Conservation (phyloP, 805 yeast genomes). For the Zygotorulaspora chibaensis region DNA sequence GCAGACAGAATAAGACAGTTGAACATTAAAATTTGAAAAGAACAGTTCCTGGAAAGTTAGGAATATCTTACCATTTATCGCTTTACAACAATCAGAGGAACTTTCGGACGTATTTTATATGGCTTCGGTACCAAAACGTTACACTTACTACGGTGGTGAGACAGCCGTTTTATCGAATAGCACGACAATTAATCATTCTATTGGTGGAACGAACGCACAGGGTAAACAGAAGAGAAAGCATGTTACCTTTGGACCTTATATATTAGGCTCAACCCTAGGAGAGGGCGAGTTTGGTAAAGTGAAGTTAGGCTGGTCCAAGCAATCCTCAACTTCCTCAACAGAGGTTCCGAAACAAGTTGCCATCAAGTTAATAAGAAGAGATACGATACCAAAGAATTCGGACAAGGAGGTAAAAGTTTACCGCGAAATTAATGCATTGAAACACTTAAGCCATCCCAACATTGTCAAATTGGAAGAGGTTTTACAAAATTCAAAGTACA, state of each 20-base stretch:
- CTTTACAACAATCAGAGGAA: background rate
- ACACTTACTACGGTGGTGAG: constrained; percentile 33
- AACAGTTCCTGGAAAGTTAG: background rate
- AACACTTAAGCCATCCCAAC: constrained; percentile 85
- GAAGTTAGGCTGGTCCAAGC: constrained; percentile 92
- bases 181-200: constrained; percentile 3
- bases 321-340: constrained; percentile 42
- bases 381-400: constrained; percentile 78
- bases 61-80: background rate
- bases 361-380: constrained; percentile 84
- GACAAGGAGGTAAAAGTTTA: constrained; percentile 86
- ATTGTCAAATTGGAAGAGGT: constrained; percentile 90
- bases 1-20: too few relatives aligned
- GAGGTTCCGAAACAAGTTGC: constrained; percentile 75
- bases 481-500: constrained; percentile 86
- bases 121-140: constrained; percentile 28
- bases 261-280: constrained; percentile 89
- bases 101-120: constrained; percentile 4
- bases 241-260: constrained; percentile 83
- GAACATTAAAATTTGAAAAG: too few relatives aligned
- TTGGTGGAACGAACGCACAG: constrained; percentile 2
- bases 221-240: constrained; percentile 45
- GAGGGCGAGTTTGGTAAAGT: constrained; percentile 99
- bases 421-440: constrained; percentile 87
- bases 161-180: constrained; percentile 5